Conservation (phyloP, 495 filamentous ascomycete species). For the Penicillium parvum region DNA sequence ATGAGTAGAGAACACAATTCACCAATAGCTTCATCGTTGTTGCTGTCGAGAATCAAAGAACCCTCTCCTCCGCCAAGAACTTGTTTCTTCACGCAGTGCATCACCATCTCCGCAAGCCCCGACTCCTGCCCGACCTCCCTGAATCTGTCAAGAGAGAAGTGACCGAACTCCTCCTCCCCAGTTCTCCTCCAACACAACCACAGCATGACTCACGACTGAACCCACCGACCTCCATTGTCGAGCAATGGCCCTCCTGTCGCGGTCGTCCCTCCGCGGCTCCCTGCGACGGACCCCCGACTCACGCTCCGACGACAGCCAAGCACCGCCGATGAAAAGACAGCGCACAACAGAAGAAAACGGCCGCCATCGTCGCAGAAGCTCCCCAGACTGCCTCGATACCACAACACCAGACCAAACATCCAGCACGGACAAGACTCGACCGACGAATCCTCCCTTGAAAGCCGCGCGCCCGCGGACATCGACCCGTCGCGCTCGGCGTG, state of each 20-base stretch:
- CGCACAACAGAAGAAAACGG: conserved; percentile 20
- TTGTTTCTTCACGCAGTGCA: conserved; percentile 3
- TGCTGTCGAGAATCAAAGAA: background rate
- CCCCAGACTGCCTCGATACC: conserved; percentile 39
- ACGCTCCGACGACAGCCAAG: conserved; percentile 15
- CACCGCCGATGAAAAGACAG: conserved; percentile 31
- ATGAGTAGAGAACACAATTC: too few species aligned
- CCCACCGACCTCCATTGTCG: conserved; percentile 4
- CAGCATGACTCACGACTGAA: conserved; percentile 17
- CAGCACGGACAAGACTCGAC: conserved; percentile 10
- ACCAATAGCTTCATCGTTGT: background rate
- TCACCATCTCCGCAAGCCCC: conserved; percentile 3
- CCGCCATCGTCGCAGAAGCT: conserved; percentile 33
- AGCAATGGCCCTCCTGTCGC: conserved; percentile 39
- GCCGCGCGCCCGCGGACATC: conserved; percentile 20
- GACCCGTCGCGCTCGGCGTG: conserved; percentile 16
- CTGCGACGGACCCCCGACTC: conserved; percentile 29
- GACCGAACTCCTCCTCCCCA: background rate
- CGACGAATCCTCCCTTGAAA: conserved; percentile 17
- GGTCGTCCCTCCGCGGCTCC: conserved; percentile 34
- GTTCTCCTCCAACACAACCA: background rate
- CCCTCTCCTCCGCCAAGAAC: conserved; percentile 16
- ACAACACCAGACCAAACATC: too few species aligned
- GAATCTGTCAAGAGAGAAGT: background rate
- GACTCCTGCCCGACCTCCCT: conserved; percentile 5